Evolutionary conservation across 352 stramenopile species (phyloP).

Genomic region (Phytophthora aleatoria): DNA sequence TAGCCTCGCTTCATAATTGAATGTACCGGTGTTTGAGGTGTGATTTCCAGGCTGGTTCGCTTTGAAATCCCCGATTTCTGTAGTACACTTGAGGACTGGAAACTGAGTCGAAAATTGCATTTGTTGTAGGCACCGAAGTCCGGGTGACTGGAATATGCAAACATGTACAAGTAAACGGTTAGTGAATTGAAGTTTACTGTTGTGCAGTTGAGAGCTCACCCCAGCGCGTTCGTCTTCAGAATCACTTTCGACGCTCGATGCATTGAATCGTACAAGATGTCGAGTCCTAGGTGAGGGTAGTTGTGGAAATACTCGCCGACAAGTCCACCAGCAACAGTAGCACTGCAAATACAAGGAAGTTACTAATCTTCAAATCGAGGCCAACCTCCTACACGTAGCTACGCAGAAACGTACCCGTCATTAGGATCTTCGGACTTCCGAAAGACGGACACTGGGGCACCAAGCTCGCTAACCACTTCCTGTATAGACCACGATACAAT

Average conservation of each 20-base stretch:
- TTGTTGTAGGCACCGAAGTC: slow-evolving; percentile 87
- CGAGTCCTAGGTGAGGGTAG: slow-evolving; percentile 80
- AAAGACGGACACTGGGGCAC: slow-evolving; percentile 76
- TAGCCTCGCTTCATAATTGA: neutral
- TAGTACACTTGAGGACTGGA: slow-evolving; percentile 45
- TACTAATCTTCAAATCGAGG: neutral
- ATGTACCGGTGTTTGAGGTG: slow-evolving; percentile 67
- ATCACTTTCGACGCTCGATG: slow-evolving; percentile 81
- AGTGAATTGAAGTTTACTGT: neutral
- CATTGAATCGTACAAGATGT: slow-evolving; percentile 77
- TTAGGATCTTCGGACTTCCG: slow-evolving; percentile 77
- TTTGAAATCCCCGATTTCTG: slow-evolving; percentile 58
- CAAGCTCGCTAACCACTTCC: slow-evolving; percentile 83
- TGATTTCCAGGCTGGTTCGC: slow-evolving; percentile 52
- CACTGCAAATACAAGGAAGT: slow-evolving; percentile 25
- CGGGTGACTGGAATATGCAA: slow-evolving; percentile 50
- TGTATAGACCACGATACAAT: slow-evolving; percentile 10
- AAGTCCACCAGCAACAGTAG: slow-evolving; percentile 55
- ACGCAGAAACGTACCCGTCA: slow-evolving; percentile 47
- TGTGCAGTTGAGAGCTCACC: slow-evolving; percentile 34
- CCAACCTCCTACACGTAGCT: neutral
- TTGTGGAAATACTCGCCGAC: slow-evolving; percentile 87
- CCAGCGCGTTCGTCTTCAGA: slow-evolving; percentile 79
- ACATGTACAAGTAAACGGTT: neutral
- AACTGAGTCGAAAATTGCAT: slow-evolving; percentile 80